Evolutionary conservation across 805 yeast species (phyloP), one percentile per base, ranked within the genome.

Genomic region (Metschnikowia anglica): DNA sequence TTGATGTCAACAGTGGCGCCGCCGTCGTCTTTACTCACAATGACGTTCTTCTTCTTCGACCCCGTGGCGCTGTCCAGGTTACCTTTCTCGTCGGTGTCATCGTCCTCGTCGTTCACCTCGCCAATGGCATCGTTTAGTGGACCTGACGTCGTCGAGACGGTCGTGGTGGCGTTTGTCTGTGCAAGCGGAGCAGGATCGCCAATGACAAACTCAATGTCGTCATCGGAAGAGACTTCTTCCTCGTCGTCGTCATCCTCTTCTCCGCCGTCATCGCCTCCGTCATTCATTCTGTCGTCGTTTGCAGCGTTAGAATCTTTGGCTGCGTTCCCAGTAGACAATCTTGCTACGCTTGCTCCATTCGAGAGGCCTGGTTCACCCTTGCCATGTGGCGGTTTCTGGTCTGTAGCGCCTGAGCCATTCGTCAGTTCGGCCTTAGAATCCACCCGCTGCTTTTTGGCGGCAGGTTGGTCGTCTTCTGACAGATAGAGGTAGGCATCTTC

Each of bases 181-280:
- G 53, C 43, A 12, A 44, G 50, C 4, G 61, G 46, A 4, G 55
- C 56, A 13, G 58, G 54, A 23, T 68, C 72, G 6, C 74, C 77
- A 18, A 90, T 85, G 36, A 90, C 85, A 58, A 91, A 85, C 62
- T 90, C 97, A 26, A 90, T 78, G 55, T 86, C 93, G 42, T 81
- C 83, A 15, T 76, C 83, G 7, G 73, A 76, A 13, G 65, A 72
- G 6, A 65, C 74, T 3, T 68, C 76, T 3, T 66, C 77, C 2
- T 61, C 73, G 16, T 66, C 72, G 2, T 66, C 77, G 2, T 60
- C 72, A 17, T 65, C 71, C 19, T 32, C 42, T 13, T 34, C 29
- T 4, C 36, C 43, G n/a, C 36, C 48, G 9, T 29, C 40, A n/a
- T 18, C 26, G 16, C 33, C 44, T 34, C 23, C 34, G 10, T 16